These are phyloP conservation scores for Aspergillus unguis DNA, from an alignment of 2,329 filamentous ascomycete genomes.

Conservation along the genomic window DNA sequence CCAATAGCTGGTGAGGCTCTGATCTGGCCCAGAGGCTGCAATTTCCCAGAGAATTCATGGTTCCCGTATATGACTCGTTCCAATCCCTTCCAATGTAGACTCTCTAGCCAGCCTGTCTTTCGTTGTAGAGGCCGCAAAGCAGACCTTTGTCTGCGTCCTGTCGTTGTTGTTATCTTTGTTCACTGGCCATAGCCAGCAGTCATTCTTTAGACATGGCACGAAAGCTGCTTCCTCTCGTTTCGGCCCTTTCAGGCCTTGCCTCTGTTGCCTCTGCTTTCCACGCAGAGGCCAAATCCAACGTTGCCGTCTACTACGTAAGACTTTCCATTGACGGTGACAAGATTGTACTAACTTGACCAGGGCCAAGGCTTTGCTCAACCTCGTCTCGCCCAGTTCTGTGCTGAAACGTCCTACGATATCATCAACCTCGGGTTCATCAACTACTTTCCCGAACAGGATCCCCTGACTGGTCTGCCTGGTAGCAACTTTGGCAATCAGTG, in stretches of 20 bases:
- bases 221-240: constrained; percentile 33
- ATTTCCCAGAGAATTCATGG: background rate
- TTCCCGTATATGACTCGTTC: constrained; percentile 9
- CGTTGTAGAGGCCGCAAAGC: constrained; percentile 19
- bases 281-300: constrained; percentile 44
- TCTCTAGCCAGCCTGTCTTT: constrained; percentile 14
- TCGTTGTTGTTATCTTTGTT: constrained; percentile 44
- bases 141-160: constrained; percentile 54
- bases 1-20: constrained; percentile 6
- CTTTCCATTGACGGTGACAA: background rate
- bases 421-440: constrained; percentile 57
- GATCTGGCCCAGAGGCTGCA: background rate
- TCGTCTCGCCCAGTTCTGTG: constrained; percentile 51
- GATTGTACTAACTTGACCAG: constrained; percentile 25
- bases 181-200: constrained; percentile 32
- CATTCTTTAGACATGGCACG: constrained; percentile 38
- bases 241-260: constrained; percentile 32
- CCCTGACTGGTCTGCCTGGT: constrained; percentile 46
- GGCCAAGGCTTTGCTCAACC: constrained; percentile 53
- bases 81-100: constrained; percentile 7
- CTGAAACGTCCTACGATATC: constrained; percentile 52
- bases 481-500: constrained; percentile 59
- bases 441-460: constrained; percentile 47
- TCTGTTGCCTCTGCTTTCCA: constrained; percentile 42
- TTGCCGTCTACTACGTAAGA: constrained; percentile 53